phyloP scores from a whole-genome alignment of 2,329 filamentous ascomycete species.

The Cercospora janseana region DNA sequence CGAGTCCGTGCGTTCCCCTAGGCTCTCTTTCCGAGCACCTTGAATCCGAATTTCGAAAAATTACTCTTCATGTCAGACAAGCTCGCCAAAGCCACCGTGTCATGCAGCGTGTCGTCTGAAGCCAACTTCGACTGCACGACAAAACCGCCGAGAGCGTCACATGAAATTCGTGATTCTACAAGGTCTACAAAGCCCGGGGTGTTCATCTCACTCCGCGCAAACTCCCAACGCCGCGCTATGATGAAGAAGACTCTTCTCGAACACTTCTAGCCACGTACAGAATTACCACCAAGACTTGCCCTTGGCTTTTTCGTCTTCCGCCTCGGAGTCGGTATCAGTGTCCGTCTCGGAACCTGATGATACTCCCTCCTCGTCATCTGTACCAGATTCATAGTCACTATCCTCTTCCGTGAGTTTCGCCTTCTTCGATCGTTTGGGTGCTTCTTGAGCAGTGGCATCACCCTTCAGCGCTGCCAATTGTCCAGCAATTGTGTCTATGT shows the following conservation, averaged over 20 bases:
- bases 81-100: too few species aligned
- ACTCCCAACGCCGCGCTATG: slow-evolving; percentile 16
- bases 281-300: slow-evolving; percentile 14
- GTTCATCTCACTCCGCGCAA: background rate
- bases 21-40: too few species aligned
- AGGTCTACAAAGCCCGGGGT: background rate
- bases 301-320: slow-evolving; percentile 47
- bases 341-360: slow-evolving; percentile 48
- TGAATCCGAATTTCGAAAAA: too few species aligned
- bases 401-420: slow-evolving; percentile 36
- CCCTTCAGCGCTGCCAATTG: slow-evolving; percentile 41
- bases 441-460: slow-evolving; percentile 32
- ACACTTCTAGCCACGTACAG: too few species aligned
- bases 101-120: too few species aligned
- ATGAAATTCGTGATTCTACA: slow-evolving; percentile 9
- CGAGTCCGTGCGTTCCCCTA: too few species aligned
- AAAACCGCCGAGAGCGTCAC: too few species aligned
- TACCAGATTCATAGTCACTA: slow-evolving; percentile 41
- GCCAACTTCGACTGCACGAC: too few species aligned
- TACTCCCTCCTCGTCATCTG: slow-evolving; percentile 40
- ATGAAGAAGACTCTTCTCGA: background rate
- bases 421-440: slow-evolving; percentile 23
- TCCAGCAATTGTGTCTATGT: slow-evolving; percentile 39
- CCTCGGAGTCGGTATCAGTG: slow-evolving; percentile 77
- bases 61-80: too few species aligned